These are phyloP conservation scores for Colletotrichum incanum DNA, from an alignment of 2,329 filamentous ascomycete species.

Conservation along the genomic window DNA sequence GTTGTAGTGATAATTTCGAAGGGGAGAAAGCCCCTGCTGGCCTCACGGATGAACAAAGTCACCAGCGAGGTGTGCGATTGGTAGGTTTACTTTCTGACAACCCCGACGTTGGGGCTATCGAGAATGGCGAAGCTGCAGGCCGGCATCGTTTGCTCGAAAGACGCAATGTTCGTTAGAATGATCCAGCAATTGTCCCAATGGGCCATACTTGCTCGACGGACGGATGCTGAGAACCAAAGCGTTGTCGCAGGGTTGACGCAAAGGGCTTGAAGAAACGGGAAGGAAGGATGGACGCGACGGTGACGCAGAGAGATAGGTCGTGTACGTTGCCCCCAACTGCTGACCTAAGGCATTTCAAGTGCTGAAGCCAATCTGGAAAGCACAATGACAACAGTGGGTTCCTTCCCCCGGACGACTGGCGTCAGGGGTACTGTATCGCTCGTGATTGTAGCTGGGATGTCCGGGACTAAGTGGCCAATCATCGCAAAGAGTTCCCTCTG, in stretches of 20 bases:
- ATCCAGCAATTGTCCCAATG: constrained; percentile 6
- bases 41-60: constrained; percentile 39
- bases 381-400: constrained; percentile 13
- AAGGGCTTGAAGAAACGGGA: neutral
- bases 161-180: constrained; percentile 4
- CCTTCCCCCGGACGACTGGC: constrained; percentile 21
- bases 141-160: constrained; percentile 44
- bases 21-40: neutral
- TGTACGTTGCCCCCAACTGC: constrained; percentile 23
- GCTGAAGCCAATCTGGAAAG: constrained; percentile 9
- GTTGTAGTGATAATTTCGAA: neutral
- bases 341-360: constrained; percentile 30
- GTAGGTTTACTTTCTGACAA: constrained; percentile 58
- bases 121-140: constrained; percentile 43
- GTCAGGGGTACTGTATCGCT: constrained; percentile 20
- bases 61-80: constrained; percentile 48
- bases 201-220: constrained; percentile 14
- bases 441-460: constrained; percentile 17
- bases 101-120: constrained; percentile 70
- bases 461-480: constrained; percentile 21
- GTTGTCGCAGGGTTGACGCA: neutral
- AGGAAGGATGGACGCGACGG: constrained; percentile 19
- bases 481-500: neutral
- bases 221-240: constrained; percentile 2
- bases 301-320: constrained; percentile 24